phyloP scores from a whole-genome alignment of 2,329 filamentous ascomycete genomes.

The Tetracladium maxilliforme region DNA sequence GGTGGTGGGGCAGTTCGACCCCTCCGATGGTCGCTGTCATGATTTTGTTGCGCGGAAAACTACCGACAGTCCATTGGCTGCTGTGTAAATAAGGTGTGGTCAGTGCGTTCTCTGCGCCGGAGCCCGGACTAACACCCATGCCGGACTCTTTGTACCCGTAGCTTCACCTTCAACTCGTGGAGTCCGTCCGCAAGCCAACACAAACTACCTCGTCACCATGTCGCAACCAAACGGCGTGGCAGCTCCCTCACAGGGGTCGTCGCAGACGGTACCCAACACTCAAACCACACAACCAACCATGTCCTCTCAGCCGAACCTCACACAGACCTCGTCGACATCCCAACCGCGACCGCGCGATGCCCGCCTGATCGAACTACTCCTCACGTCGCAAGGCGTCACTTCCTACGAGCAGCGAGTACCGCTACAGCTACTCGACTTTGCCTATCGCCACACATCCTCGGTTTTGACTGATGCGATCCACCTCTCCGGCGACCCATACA shows the following conservation, averaged over 20 bases:
- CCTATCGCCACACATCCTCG: slow-evolving; percentile 65
- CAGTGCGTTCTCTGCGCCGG: no score
- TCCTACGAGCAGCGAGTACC: slow-evolving; percentile 73
- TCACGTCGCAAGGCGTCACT: slow-evolving; percentile 65
- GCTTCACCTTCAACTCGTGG: slow-evolving; percentile 3
- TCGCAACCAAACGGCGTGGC: slow-evolving; percentile 39
- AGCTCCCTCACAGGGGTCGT: slow-evolving; percentile 12
- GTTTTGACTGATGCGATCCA: slow-evolving; percentile 59
- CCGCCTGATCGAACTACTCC: slow-evolving; percentile 65
- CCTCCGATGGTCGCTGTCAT: no score
- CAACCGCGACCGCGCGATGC: slow-evolving; percentile 60
- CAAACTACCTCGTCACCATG: slow-evolving; percentile 9
- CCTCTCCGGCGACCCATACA: slow-evolving; percentile 54
- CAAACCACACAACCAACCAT: slow-evolving; percentile 10
- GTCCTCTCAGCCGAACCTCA: slow-evolving; percentile 12
- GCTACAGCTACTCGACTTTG: slow-evolving; percentile 71
- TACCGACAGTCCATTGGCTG: no score
- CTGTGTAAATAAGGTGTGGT: no score
- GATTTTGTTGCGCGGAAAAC: no score
- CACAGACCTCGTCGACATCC: no score
- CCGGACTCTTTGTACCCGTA: slow-evolving; percentile 7
- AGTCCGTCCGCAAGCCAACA: background rate
- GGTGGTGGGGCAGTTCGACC: no score
- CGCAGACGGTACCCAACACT: slow-evolving; percentile 1
- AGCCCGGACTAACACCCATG: slow-evolving; percentile 3